Percentiles rank a stretch among this genome's conserved stretches.
Evolutionary conservation across 2,329 filamentous ascomycete genomes (phyloP).

Genomic region (Venturia carpophila): DNA sequence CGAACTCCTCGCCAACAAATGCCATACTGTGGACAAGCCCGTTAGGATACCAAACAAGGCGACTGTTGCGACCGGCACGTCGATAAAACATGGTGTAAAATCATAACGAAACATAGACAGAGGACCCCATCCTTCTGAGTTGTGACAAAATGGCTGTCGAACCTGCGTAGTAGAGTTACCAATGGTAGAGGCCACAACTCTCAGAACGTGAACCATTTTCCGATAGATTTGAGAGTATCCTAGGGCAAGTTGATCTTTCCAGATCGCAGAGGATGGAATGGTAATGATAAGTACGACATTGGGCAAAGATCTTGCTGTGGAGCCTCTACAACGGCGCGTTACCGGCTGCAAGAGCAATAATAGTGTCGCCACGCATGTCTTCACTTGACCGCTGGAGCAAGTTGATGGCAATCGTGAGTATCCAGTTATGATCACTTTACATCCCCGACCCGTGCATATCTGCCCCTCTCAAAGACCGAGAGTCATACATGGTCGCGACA

Average conservation of each 20-base stretch:
- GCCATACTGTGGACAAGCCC: conserved; percentile 13
- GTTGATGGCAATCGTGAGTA: not conserved
- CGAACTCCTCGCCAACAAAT: not conserved
- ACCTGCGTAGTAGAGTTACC: not conserved
- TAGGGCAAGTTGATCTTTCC: not conserved
- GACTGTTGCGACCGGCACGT: conserved; percentile 7
- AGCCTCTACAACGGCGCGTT: conserved; percentile 6
- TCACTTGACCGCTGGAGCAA: not conserved
- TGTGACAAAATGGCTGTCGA: conserved; percentile 15
- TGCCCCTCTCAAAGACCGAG: not conserved
- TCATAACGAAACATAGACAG: conserved; percentile 8
- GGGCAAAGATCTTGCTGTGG: not conserved
- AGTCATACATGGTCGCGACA: not conserved
- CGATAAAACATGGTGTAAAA: conserved; percentile 17
- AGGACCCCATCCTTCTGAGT: conserved; percentile 18
- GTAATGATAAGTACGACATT: not conserved
- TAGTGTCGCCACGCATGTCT: not conserved
- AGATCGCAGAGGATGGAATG: not conserved
- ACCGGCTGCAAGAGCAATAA: conserved; percentile 6
- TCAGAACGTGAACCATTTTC: not conserved
- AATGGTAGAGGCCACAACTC: not conserved
- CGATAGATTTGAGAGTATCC: not conserved
- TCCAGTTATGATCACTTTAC: not conserved
- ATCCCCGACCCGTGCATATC: not conserved
- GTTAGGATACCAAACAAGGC: conserved; percentile 11